These are phyloP conservation scores for Xylariaceae sp. DNA, from an alignment of 2,329 filamentous ascomycete genomes.

Conservation along the genomic window DNA sequence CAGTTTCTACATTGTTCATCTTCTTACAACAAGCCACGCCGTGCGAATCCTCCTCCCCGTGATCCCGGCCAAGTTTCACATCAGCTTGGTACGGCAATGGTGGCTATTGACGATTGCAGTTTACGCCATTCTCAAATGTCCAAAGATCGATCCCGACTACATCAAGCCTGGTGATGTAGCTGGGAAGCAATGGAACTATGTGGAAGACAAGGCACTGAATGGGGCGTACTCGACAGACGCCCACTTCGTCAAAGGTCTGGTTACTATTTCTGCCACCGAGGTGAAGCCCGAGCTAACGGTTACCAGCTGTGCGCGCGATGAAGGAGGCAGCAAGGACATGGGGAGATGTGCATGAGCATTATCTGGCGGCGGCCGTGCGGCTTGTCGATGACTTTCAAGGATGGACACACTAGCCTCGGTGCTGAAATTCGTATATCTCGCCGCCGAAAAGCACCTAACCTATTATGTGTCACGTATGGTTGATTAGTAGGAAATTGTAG, in stretches of 20 bases:
- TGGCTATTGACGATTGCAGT: slow-evolving; percentile 82
- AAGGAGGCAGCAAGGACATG: slow-evolving; percentile 76
- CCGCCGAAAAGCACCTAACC: not conserved
- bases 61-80: slow-evolving; percentile 75
- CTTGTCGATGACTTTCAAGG: slow-evolving; percentile 77
- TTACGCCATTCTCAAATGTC: slow-evolving; percentile 78
- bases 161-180: slow-evolving; percentile 67
- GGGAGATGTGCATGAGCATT: slow-evolving; percentile 71
- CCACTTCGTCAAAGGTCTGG: slow-evolving; percentile 82
- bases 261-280: not conserved
- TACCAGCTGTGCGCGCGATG: slow-evolving; percentile 71
- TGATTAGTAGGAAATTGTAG: not conserved
- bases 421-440: not conserved
- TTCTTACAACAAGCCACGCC: slow-evolving; percentile 86
- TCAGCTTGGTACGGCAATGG: slow-evolving; percentile 82
- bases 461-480: too few species aligned
- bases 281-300: slow-evolving; percentile 22
- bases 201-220: slow-evolving; percentile 73
- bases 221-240: slow-evolving; percentile 74
- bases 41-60: slow-evolving; percentile 84
- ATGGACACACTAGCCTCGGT: slow-evolving; percentile 58
- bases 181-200: slow-evolving; percentile 77
- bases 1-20: slow-evolving; percentile 83
- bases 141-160: slow-evolving; percentile 70
- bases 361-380: slow-evolving; percentile 71